phyloP scores from a whole-genome alignment of 2,329 filamentous ascomycete genomes.

The Chrysosphaeria jannelii region DNA sequence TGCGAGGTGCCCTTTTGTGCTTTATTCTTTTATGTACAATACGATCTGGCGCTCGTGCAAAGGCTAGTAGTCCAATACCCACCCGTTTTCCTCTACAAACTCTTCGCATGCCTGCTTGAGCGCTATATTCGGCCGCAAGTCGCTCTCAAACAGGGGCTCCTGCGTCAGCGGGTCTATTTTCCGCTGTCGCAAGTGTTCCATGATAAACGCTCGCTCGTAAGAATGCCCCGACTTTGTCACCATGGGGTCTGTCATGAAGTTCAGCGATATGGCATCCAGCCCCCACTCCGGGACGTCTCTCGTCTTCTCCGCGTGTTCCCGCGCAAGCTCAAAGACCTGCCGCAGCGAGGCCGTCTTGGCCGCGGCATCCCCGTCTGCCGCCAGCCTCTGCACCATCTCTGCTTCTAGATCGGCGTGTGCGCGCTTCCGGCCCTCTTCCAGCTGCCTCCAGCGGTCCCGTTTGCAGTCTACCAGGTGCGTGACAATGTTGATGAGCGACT shows the following conservation, averaged over 20 bases:
- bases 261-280: conserved; percentile 47
- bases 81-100: conserved; percentile 64
- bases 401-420: conserved; percentile 25
- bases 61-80: conserved; percentile 67
- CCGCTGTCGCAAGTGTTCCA: conserved; percentile 54
- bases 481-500: conserved; percentile 40
- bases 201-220: conserved; percentile 62
- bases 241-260: conserved; percentile 42
- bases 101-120: conserved; percentile 39
- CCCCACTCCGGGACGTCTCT: conserved; percentile 44
- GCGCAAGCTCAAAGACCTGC: conserved; percentile 20
- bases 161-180: conserved; percentile 61
- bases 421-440: conserved; percentile 29
- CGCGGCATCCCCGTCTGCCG: conserved; percentile 13
- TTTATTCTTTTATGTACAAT: too few relatives aligned
- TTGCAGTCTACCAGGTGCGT: conserved; percentile 50
- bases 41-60: too few relatives aligned
- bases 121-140: conserved; percentile 55
- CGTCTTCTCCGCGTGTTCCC: conserved; percentile 13
- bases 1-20: too few relatives aligned
- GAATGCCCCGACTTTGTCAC: conserved; percentile 65
- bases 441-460: conserved; percentile 57
- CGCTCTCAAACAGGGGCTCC: conserved; percentile 33
- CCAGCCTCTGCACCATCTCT: conserved; percentile 24
- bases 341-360: conserved; percentile 15